Evolutionary conservation across 2,329 filamentous ascomycete species (phyloP).

Genomic region (Pseudogymnoascus sp.): DNA sequence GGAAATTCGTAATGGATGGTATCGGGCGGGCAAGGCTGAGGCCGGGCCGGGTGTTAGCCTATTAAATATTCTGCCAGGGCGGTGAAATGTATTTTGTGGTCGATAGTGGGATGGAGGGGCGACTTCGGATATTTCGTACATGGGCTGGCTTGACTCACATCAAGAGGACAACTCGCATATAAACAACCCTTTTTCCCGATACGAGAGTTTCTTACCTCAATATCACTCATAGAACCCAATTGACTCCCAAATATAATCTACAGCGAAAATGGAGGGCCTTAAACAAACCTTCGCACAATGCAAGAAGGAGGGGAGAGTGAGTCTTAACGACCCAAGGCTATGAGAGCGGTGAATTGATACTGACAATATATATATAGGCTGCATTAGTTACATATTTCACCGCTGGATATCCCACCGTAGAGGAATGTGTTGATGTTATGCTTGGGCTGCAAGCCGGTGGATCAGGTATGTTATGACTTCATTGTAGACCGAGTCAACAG

Average conservation of each 20-base stretch:
- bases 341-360: conserved; percentile 6
- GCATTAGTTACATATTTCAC: conserved; percentile 96
- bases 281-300: conserved; percentile 48
- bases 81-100: conserved; percentile 8
- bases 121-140: conserved; percentile 9
- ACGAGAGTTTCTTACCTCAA: not conserved
- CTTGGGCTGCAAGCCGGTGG: conserved; percentile 88
- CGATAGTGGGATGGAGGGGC: conserved; percentile 4
- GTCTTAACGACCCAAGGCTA: conserved; percentile 12
- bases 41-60: not conserved
- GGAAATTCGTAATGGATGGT: not conserved
- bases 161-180: conserved; percentile 5
- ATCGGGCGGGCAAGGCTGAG: conserved; percentile 2
- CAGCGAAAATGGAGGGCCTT: conserved; percentile 36
- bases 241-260: conserved; percentile 11
- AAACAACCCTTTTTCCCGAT: not conserved
- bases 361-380: conserved; percentile 16
- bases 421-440: conserved; percentile 74
- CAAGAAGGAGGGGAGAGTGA: conserved; percentile 40
- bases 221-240: conserved; percentile 12
- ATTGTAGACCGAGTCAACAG: conserved; percentile 7
- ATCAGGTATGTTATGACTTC: conserved; percentile 50
- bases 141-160: conserved; percentile 3
- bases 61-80: conserved; percentile 6
- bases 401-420: conserved; percentile 78